Percentiles rank a stretch among this genome's conserved stretches.
phyloP scores from a whole-genome alignment of 345 rosid genomes.

The Pistacia vera region DNA sequence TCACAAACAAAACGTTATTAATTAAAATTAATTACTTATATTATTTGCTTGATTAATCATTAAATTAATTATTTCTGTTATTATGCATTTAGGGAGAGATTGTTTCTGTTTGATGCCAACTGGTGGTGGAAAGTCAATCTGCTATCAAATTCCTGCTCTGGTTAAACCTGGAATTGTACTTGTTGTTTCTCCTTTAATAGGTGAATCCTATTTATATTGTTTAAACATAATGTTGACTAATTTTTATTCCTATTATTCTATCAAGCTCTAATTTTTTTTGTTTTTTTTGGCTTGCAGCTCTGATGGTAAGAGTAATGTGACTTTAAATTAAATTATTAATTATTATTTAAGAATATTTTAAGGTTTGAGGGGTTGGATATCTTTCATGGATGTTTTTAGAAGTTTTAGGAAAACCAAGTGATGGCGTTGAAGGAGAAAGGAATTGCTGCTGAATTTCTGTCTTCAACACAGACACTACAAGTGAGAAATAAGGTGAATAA shows the following conservation, averaged over 20 bases:
- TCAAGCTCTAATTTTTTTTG: neutral
- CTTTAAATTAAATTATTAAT: neutral
- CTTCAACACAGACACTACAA: constrained; percentile 70
- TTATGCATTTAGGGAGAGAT: constrained; percentile 57
- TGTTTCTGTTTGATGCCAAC: constrained; percentile 98
- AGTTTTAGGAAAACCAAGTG: constrained; percentile 85
- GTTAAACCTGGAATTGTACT: constrained; percentile 89
- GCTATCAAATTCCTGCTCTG: constrained; percentile 94
- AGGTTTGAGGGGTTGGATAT: constrained; percentile 2
- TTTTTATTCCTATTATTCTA: neutral
- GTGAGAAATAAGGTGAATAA: constrained; percentile 58
- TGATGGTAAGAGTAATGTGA: constrained; percentile 66
- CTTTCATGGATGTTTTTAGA: neutral
- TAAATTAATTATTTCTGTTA: neutral
- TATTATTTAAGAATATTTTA: neutral
- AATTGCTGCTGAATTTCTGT: constrained; percentile 87
- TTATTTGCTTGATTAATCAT: neutral
- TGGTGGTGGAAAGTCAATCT: constrained; percentile 97
- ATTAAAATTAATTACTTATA: too few relatives aligned
- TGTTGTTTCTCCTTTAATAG: constrained; percentile 94
- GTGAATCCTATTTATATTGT: constrained; percentile 32
- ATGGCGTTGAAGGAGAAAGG: constrained; percentile 87
- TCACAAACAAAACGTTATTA: neutral
- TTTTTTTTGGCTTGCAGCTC: constrained; percentile 50
- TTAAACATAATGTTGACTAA: neutral